These are phyloP conservation scores for Aspergillus neotritici DNA, from an alignment of 2,329 filamentous ascomycete genomes.

Conservation along the genomic window DNA sequence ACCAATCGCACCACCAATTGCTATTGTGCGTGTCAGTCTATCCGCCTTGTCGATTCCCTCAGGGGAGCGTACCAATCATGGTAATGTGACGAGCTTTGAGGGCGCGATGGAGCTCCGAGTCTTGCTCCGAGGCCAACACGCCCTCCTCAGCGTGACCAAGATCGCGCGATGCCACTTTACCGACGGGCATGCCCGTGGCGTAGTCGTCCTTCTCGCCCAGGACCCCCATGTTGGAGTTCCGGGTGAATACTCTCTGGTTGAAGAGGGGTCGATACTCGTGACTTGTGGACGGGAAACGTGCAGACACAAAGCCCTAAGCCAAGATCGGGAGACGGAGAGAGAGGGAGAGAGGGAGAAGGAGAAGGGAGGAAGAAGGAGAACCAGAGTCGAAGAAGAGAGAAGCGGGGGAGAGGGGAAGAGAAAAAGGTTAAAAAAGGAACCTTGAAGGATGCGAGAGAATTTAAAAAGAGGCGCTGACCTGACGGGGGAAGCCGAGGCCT, in stretches of 20 bases:
- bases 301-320: no score
- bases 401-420: neutral
- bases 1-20: conserved; percentile 41
- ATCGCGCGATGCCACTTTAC: conserved; percentile 16
- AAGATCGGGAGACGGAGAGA: neutral
- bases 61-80: conserved; percentile 34
- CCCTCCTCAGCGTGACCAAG: conserved; percentile 18
- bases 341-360: neutral
- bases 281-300: neutral
- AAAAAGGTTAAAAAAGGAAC: conserved; percentile 3
- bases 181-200: conserved; percentile 12
- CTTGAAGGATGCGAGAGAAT: neutral
- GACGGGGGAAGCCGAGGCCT: no score
- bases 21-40: conserved; percentile 16
- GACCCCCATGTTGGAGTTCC: neutral
- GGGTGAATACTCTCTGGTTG: no score
- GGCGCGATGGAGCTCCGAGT: conserved; percentile 37
- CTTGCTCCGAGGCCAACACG: conserved; percentile 19
- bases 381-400: neutral
- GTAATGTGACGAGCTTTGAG: conserved; percentile 39
- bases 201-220: conserved; percentile 19
- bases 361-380: neutral
- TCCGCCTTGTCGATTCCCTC: neutral
- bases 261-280: neutral
- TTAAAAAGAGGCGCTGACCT: no score